Evolutionary conservation across 805 yeast genomes (phyloP), one percentile per base, ranked within the genome.

Genomic region (Zygosaccharomyces pseudorouxii): DNA sequence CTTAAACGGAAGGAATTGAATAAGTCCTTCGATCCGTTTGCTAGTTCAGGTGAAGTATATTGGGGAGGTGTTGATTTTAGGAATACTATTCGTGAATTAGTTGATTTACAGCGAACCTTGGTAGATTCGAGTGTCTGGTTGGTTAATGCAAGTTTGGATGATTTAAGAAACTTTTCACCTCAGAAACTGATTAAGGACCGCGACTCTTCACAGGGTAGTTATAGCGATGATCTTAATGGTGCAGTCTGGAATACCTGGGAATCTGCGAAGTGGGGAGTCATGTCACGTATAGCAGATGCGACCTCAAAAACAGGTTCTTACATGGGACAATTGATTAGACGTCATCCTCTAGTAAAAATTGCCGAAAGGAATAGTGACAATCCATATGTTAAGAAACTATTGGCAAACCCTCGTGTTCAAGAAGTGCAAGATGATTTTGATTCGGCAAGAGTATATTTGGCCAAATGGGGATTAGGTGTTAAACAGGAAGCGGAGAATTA

Each of bases 401-500:
- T 92, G 38, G 76, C 73, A 48, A 82, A 83, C 54, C 93, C 96
- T 0, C 95, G 88, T 58, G 95, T 92, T 10, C 77, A 76, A 57
- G 79, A 76, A 48, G 79, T 92, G 22, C 87, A 93, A 48, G 63
- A 88, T 54, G 98, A 92, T 53, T 93, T 90, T 63, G 98, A 90
- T 61, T 82, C 92, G 45, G 98, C 98, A 0, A 78, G 90, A 46
- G 85, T 89, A 3, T 92, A 89, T 64, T 72, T 92, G 50, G 98
- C 98, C 4, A 90, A 89, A 70, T 93, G 98, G 98, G 97, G 98
- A 0, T 77, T 88, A 57, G 88, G 88, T 25, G 93, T 93, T 8
- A 93, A 92, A 57, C 90, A 89, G 58, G 95, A 92, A 64, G 93
- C 96, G 1, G 89, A 81, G 55, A 77, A 79, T 48, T 66, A 73